Evolutionary conservation across 768 basidiomycete species (phyloP).

Genomic region (Rhizopogon rudus): DNA sequence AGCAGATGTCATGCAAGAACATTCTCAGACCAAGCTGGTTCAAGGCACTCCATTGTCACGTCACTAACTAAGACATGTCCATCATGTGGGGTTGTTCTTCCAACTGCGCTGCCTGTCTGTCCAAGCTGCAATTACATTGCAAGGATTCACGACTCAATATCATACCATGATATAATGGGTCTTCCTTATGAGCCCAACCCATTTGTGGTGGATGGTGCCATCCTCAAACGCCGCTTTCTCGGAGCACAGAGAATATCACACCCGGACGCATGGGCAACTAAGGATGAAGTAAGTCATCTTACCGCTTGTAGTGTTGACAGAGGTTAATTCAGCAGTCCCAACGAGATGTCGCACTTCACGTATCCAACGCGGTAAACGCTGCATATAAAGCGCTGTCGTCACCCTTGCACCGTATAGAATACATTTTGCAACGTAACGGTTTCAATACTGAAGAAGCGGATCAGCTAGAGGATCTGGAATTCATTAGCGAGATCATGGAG

Average conservation of each 20-base stretch:
- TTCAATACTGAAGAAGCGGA: constrained; percentile 62
- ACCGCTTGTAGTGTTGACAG: not conserved
- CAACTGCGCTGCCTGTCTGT: constrained; percentile 72
- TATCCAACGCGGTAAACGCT: constrained; percentile 76
- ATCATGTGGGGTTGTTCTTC: constrained; percentile 54
- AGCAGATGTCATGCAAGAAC: not conserved
- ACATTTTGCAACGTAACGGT: constrained; percentile 67
- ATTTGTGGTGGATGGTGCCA: constrained; percentile 58
- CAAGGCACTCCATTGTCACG: constrained; percentile 1
- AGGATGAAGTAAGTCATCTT: constrained; percentile 45
- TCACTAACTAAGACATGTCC: constrained; percentile 40
- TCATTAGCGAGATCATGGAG: constrained; percentile 78
- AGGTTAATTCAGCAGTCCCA: constrained; percentile 14
- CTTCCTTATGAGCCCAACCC: constrained; percentile 60
- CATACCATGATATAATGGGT: constrained; percentile 67
- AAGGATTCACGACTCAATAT: constrained; percentile 45
- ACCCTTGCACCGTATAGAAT: constrained; percentile 74
- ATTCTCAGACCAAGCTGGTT: not conserved
- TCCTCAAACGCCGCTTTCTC: constrained; percentile 63
- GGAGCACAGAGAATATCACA: constrained; percentile 74
- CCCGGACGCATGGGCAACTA: constrained; percentile 80
- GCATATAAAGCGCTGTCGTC: constrained; percentile 75
- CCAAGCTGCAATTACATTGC: constrained; percentile 65
- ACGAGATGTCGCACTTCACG: constrained; percentile 15
- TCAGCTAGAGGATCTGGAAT: constrained; percentile 59